Base-by-base conservation (phyloP, 129 eudicot species). In the Rutidosis leptorrhynchoides region DNA sequence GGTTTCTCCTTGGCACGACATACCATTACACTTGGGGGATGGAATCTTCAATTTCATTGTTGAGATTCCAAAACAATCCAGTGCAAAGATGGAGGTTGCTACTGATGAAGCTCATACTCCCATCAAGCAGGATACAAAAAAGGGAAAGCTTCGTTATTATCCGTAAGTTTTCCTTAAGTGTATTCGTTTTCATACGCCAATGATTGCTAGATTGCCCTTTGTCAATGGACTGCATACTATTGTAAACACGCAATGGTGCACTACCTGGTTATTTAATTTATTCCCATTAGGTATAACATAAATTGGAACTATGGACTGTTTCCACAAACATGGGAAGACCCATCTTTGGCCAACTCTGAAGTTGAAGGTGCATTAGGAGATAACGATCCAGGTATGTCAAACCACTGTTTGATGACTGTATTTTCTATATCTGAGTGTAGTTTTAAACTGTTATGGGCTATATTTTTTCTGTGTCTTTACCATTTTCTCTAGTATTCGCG, bases 321-420 rank as follows among this genome's bases (percentile, higher is more conserved):
- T 69, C 99, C 99, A 57, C 99, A 93, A 82, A 93, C 99, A 68
- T 93, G 99, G 99, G 99, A 93, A 78, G 99, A 93, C 55, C 96
- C 99, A 64, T 76, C 96, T 62, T 58, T 74, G 65, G 93, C 96
- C 40, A 89, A 89, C 56, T 68, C 84, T 63, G 99, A 93, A 30
- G 96, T 93, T 77, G 99, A 93, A 6, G 99, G 96, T 22, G 95
- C 96, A 58, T 85, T 89, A 72, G 99, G 99, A 42, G 99, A 93
- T 83, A 93, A 93, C 73, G 99, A 93, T 77, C 96, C 99, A 6
- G 96, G 99, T 89, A 79, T n/a, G n/a, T n/a, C n/a, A n/a, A n/a
- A n/a, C n/a, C n/a, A n/a, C n/a, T n/a, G n/a, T n/a, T n/a, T n/a
- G n/a, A n/a, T n/a, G n/a, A n/a, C n/a, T n/a, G n/a, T n/a, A n/a